Base-by-base conservation (phyloP, 1,284 basidiomycete species). In the Agaricales sp. region DNA sequence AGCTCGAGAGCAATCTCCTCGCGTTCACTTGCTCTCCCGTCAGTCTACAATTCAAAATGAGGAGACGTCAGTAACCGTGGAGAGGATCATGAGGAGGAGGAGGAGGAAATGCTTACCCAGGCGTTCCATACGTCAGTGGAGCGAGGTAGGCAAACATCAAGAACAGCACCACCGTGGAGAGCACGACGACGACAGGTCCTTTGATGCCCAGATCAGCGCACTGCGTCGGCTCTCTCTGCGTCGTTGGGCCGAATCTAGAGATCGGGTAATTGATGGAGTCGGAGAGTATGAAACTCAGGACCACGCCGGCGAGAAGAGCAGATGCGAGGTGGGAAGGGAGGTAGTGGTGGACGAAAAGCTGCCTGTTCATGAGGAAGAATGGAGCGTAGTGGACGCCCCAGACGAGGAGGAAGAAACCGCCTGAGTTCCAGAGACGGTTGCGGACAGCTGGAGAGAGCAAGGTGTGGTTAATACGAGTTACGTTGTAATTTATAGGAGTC, bases 351-450 rank as follows among this genome's bases (percentile, higher is more conserved):
- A 99, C 73, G 76, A 97, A 97, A 25, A 95, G 76, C 63, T 99
- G 96, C 49, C 96, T 89, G 60, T 78, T 87, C 92, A 99, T 97
- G 26, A 97, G 75, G 82, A 90, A 99, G 78, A 99, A 99, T 11
- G 96, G 96, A 61, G 91, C 71, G 70, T 97, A 99, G 67, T 99
- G 96, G 54, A 88, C 90, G 4, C 80, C 84, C 96, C 96, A 99
- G 8, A 95, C 81, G 35, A 92, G 70, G 47, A 93, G 67, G 78
- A 99, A 98, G 74, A 98, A 97, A 26, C 95, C 92, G 19, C 88
- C 82, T 48, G 92, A 92, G 65, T 97, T 94, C 81, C 93, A 89
- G 22, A 98, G 72, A 43, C 96, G 82, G 61, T 93, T 92, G 48
- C 93, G 89, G 23, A 93, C 81, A 51, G 85, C 92, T 89, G 57